Conservation (phyloP, 495 filamentous ascomycete genomes). For the Glonium stellatum region DNA sequence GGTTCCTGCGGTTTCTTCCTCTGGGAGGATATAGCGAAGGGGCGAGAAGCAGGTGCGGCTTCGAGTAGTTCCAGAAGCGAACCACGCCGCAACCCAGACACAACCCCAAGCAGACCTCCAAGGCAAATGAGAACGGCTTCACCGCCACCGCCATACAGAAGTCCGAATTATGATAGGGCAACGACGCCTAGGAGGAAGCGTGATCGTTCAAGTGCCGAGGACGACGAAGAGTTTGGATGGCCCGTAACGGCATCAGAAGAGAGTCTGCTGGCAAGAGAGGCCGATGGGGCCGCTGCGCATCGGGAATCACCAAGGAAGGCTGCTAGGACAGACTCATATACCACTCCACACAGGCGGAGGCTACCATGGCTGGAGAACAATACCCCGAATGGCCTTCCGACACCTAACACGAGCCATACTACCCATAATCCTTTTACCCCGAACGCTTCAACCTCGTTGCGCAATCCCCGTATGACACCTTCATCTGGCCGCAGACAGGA, state of each 20-base stretch:
- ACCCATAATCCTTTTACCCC: slow-evolving; percentile 5
- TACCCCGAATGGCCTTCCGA: slow-evolving; percentile 21
- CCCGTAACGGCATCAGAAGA: slow-evolving; percentile 1
- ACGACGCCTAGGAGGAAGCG: slow-evolving; percentile 20
- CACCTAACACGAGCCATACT: slow-evolving; percentile 6
- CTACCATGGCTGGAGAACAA: slow-evolving; percentile 35
- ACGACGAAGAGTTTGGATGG: slow-evolving; percentile 16
- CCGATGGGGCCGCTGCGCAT: slow-evolving; percentile 13
- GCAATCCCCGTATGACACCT: slow-evolving; percentile 8
- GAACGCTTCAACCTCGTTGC: slow-evolving; percentile 31
- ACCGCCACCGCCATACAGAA: slow-evolving; percentile 17
- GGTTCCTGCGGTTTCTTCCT: slow-evolving; percentile 62
- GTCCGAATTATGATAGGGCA: slow-evolving; percentile 3
- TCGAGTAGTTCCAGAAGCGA: slow-evolving; percentile 46
- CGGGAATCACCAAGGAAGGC: slow-evolving; percentile 45
- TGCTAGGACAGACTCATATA: slow-evolving; percentile 39
- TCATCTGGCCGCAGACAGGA: background rate
- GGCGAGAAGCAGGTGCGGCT: slow-evolving; percentile 47
- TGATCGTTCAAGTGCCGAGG: background rate
- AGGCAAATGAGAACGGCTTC: background rate
- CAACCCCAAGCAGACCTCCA: slow-evolving; percentile 19
- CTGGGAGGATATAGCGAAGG: slow-evolving; percentile 57
- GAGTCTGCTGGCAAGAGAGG: slow-evolving; percentile 5
- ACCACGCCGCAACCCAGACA: slow-evolving; percentile 13
- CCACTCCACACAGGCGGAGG: slow-evolving; percentile 51